Evolutionary conservation across 305 asterid species (phyloP), one percentile per base, ranked within the genome.

Genomic region (Fraxinus sp.): DNA sequence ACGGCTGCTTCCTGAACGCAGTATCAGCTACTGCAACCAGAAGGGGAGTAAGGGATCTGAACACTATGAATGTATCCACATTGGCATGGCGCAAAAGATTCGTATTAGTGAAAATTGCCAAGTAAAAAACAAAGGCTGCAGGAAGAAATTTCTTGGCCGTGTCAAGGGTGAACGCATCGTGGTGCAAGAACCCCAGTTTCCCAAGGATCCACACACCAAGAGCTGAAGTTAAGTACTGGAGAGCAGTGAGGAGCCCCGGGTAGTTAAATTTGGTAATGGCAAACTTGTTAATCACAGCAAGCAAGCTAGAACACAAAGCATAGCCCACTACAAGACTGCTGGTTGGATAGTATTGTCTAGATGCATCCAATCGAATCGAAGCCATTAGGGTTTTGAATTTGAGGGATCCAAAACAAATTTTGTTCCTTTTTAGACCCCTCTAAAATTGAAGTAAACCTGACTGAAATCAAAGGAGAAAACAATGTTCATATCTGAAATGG

Each of bases 1-100:
- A 91, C 0, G 97, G 96, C 82, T 96, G 98, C 55, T 86, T 91
- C 83, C 99, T 87, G 43, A 94, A 94, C 4, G 90, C 83, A 0
- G 98, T 91, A 89, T 96, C 99, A 13, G 99, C 98, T 20, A 96
- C 9, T 0, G 99, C 98, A 66, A 96, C 99, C 52, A 96, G 90
- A 3, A 96, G 91, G 1, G 99, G 98, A 0, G 98, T 93, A 33
- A 93, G 68, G 0, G 98, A 96, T 85, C 98, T 86, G 87, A 96
- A 96, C 70, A 93, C 97, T 11, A 96, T 93, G 46, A 96, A 96
- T 0, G 97, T 96, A 77, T 96, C 99, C 52, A 96, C 99, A 86
- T 96, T 96, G 84, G 99, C 99, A 36, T 96, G 99, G 55, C 98
- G 94, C 18, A 96, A 90, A 36, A 96, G 93, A 77, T 96, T 96